Percentiles rank a stretch among this genome's conserved stretches.
Conservation (phyloP, 805 yeast species). For the Pichia cephalocereana region DNA sequence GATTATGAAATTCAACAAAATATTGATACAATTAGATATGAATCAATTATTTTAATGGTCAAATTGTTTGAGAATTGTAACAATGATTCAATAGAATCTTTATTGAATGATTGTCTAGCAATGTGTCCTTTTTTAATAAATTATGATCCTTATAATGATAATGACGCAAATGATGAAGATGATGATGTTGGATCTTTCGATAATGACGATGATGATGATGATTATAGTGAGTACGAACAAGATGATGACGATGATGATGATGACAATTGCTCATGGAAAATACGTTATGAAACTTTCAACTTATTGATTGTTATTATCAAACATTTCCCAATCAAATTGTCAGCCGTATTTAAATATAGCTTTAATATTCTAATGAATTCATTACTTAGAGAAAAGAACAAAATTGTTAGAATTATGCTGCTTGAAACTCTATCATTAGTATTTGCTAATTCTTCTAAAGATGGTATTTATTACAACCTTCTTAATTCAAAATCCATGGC, state of each 20-base stretch:
- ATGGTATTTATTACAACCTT: constrained; percentile 26
- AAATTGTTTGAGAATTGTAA: constrained; percentile 32
- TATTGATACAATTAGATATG: constrained; percentile 35
- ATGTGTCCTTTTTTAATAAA: constrained; percentile 25
- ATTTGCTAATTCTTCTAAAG: constrained; percentile 24
- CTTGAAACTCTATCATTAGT: constrained; percentile 36
- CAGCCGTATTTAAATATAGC: constrained; percentile 25
- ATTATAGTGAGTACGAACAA: constrained; percentile 34
- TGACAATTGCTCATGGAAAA: constrained; percentile 44
- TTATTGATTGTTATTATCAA: constrained; percentile 32
- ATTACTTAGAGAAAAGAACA: constrained; percentile 33
- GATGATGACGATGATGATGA: constrained; percentile 40
- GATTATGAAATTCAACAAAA: constrained; percentile 27
- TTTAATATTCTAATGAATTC: constrained; percentile 27
- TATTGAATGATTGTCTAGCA: constrained; percentile 21
- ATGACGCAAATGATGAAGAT: constrained; percentile 15
- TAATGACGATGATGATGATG: constrained; percentile 30
- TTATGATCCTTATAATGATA: constrained; percentile 41
- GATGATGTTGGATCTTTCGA: constrained; percentile 23
- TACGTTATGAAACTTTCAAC: constrained; percentile 43
- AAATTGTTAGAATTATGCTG: constrained; percentile 42
- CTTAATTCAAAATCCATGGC: constrained; percentile 18
- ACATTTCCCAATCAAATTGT: constrained; percentile 29
- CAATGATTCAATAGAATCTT: constrained; percentile 22
- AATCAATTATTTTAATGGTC: constrained; percentile 34